Evolutionary conservation across 495 filamentous ascomycete species (phyloP).

Genomic region (Aspergillus sclerotiicarbonarius): DNA sequence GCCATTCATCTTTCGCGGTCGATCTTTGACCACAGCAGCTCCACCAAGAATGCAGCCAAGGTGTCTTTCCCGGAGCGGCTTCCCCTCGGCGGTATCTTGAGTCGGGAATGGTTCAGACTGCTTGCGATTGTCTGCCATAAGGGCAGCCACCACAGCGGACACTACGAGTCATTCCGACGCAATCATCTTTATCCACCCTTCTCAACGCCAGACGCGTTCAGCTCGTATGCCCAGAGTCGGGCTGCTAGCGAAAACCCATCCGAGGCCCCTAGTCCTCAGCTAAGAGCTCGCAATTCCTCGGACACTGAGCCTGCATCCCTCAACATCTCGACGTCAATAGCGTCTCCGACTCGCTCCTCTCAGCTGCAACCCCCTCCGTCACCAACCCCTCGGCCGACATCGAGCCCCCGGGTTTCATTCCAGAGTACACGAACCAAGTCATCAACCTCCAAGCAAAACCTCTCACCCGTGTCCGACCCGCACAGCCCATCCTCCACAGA

Average conservation of each 20-base stretch:
- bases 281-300: slow-evolving; percentile 27
- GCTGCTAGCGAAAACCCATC: slow-evolving; percentile 48
- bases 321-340: slow-evolving; percentile 37
- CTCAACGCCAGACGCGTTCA: slow-evolving; percentile 76
- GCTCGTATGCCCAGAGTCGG: slow-evolving; percentile 63
- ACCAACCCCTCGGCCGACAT: slow-evolving; percentile 38
- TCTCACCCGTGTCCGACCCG: slow-evolving; percentile 26
- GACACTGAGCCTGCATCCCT: slow-evolving; percentile 28
- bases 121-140: slow-evolving; percentile 90
- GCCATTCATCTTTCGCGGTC: slow-evolving; percentile 91
- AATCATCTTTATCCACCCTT: slow-evolving; percentile 75
- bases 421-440: slow-evolving; percentile 37
- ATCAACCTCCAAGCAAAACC: slow-evolving; percentile 24
- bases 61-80: slow-evolving; percentile 86
- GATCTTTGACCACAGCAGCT: slow-evolving; percentile 76
- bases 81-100: slow-evolving; percentile 74
- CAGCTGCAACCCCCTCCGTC: slow-evolving; percentile 27
- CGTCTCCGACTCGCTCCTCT: slow-evolving; percentile 41
- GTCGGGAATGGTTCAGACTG: slow-evolving; percentile 77
- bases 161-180: slow-evolving; percentile 96
- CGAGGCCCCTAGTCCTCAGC: slow-evolving; percentile 40
- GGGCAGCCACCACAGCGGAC: slow-evolving; percentile 91
- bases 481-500: slow-evolving; percentile 29
- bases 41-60: slow-evolving; percentile 90
- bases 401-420: slow-evolving; percentile 37